phyloP scores from a whole-genome alignment of 2,329 filamentous ascomycete genomes.

The Verticillium longisporum region DNA sequence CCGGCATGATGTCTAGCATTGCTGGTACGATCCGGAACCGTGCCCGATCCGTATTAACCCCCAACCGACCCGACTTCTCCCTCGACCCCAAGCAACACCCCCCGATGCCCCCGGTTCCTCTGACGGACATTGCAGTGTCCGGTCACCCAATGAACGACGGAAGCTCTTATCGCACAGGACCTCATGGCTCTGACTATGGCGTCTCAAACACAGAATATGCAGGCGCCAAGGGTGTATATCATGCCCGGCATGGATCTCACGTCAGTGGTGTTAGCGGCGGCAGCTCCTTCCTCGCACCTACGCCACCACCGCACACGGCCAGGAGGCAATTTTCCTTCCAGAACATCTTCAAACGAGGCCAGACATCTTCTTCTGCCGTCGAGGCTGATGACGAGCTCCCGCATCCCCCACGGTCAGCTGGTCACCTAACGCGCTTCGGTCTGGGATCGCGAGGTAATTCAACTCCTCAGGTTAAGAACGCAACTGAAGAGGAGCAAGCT shows the following conservation, averaged over 20 bases:
- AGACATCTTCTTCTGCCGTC: conserved; percentile 20
- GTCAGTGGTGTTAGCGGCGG: conserved; percentile 32
- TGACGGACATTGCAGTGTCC: conserved; percentile 53
- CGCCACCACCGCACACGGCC: conserved; percentile 55
- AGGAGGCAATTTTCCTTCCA: conserved; percentile 88
- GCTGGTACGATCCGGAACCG: conserved; percentile 48
- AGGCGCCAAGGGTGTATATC: conserved; percentile 32
- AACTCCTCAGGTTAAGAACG: conserved; percentile 37
- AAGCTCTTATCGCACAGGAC: conserved; percentile 16
- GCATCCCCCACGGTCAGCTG: conserved; percentile 8
- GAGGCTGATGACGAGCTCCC: conserved; percentile 16
- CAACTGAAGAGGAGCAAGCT: conserved; percentile 75
- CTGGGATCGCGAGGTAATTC: conserved; percentile 30
- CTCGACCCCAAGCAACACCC: conserved; percentile 36
- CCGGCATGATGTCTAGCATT: conserved; percentile 46
- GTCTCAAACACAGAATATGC: conserved; percentile 38
- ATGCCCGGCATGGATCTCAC: conserved; percentile 27
- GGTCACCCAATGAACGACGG: conserved; percentile 34
- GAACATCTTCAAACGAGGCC: conserved; percentile 64
- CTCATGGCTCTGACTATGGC: conserved; percentile 29
- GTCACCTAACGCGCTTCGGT: conserved; percentile 10
- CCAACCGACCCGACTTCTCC: conserved; percentile 31
- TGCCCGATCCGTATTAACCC: conserved; percentile 31
- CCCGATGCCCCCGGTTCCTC: conserved; percentile 53
- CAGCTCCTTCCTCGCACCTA: conserved; percentile 42